Base-by-base conservation (phyloP, 106 monocot genomes). In the Triglochin maritima region DNA sequence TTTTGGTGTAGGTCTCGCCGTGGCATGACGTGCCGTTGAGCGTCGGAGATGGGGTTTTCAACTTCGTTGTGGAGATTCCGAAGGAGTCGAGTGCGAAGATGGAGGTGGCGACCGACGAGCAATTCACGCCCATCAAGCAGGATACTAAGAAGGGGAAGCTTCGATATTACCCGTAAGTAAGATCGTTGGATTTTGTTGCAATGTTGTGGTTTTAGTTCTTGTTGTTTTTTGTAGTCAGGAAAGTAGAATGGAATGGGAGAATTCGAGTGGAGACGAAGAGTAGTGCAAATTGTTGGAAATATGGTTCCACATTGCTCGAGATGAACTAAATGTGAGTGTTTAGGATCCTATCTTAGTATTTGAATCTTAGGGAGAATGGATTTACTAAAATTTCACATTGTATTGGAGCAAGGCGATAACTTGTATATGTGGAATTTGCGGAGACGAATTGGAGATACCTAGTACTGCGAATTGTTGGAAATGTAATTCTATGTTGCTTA, bases 121-220 rank as follows among this genome's bases (percentile, higher is more conserved):
- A 85, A 0, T 86, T 69, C 77, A 90, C 95, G 5, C 95, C 95
- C 0, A 90, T 96, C 14, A 96, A 96, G 85, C 95, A 96, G 76
- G 95, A 96, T 54, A 96, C 81, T 1, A 96, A 96, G 85, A 96
- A 96, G 83, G 95, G 95, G 52, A 85, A 90, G 76, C 95, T 96
- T n/a, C 74, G 90, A 85, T 96, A 84, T 69, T 96, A 96, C 46
- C 90, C 95, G 95, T 90, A 69, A 29, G 29, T 29, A 29, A 81
- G 95, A 57, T 8, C 17, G 10, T 12, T 61, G 9, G 3, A 44
- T 62, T 1, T 3, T 62, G 46, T 44, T 44, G 12, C 13, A 3
- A 44, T 0, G 43, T 56, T 60, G 56, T 47, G 48, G 17, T 44
- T 58, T 43, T 17, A 57, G 68, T 14, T 2, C n/a, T 60, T 71